Conservation (phyloP, 2,329 filamentous ascomycete species). For the Fusarium secorum region DNA sequence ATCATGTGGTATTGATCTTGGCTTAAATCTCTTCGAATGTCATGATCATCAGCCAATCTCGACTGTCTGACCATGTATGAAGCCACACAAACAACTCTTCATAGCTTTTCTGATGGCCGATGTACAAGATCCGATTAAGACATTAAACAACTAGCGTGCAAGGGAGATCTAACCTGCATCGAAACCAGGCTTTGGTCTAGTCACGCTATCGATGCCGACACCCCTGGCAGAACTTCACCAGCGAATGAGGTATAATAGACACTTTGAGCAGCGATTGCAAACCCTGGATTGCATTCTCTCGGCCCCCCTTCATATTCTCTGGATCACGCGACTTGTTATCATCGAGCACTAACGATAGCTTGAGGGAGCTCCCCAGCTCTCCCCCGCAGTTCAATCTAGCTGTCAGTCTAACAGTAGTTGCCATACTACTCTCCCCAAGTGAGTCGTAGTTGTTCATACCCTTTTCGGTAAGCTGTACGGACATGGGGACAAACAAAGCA, state of each 20-base stretch:
- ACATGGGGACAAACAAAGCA: not conserved
- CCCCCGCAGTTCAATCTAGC: not conserved
- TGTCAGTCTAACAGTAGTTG: not conserved
- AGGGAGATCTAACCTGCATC: not conserved
- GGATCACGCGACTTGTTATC: not conserved
- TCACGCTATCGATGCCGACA: not conserved
- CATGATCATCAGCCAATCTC: not conserved
- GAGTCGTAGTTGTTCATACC: not conserved
- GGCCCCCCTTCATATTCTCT: not conserved
- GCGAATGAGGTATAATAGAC: not conserved
- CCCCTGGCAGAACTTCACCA: not conserved
- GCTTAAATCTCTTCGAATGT: not conserved
- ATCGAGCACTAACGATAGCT: not conserved
- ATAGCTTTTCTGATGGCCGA: not conserved
- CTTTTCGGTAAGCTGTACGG: not conserved
- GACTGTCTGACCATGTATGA: not conserved
- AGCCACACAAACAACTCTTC: not conserved
- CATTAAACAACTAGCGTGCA: not conserved
- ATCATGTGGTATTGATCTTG: not conserved
- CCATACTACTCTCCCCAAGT: not conserved
- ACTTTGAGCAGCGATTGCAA: not conserved
- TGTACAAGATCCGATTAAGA: not conserved
- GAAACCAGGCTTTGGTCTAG: not conserved
- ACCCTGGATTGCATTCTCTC: not conserved
- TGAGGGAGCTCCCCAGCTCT: not conserved